Evolutionary conservation across 805 yeast genomes (phyloP).

Genomic region (Candida coquimbonensis): DNA sequence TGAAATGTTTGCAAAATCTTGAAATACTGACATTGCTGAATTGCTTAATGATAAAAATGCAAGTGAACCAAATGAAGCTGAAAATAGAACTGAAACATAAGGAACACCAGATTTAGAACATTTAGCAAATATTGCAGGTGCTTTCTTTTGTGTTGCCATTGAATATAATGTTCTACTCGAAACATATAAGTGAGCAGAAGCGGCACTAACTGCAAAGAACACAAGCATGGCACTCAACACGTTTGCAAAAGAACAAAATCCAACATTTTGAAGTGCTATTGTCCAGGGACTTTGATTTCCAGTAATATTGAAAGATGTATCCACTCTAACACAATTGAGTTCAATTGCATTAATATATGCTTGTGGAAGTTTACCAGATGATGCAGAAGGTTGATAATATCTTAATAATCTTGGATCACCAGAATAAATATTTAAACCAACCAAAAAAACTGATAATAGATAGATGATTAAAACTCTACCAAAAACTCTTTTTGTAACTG

Average conservation of each 20-base stretch:
- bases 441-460: conserved; percentile 57
- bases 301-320: conserved; percentile 6
- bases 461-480: conserved; percentile 64
- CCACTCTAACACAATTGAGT: conserved; percentile 3
- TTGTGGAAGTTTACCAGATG: background rate
- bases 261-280: conserved; percentile 48
- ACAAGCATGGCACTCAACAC: conserved; percentile 44
- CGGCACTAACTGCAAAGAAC: conserved; percentile 48
- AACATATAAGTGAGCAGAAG: conserved; percentile 47
- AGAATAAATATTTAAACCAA: conserved; percentile 65
- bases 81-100: conserved; percentile 55
- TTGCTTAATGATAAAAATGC: conserved; percentile 55
- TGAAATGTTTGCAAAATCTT: conserved; percentile 57
- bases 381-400: conserved; percentile 29
- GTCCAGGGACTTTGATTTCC: conserved; percentile 53
- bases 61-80: conserved; percentile 53
- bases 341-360: conserved; percentile 7
- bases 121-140: conserved; percentile 49
- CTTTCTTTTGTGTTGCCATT: conserved; percentile 47
- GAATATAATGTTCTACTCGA: conserved; percentile 51
- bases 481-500: conserved; percentile 69
- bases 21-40: conserved; percentile 56
- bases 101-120: conserved; percentile 68
- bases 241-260: conserved; percentile 40
- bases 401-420: conserved; percentile 71